Percentiles rank a stretch among this genome's conserved stretches.
Conservation (phyloP, 805 yeast species). For the Sugiyamaella boreocaroliniensis region DNA sequence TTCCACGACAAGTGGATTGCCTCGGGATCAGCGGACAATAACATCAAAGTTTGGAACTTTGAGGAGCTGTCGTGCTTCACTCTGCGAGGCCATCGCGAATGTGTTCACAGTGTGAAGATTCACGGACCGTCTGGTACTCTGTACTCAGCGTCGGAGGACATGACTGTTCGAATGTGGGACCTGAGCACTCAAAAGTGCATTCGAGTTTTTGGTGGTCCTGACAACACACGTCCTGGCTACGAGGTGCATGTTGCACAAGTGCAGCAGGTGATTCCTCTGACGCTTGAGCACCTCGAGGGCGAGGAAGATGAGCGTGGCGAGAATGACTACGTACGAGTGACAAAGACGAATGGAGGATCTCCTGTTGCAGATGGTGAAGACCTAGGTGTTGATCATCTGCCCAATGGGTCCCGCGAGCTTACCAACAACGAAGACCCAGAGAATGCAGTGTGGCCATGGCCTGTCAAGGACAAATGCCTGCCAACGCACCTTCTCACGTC, state of each 20-base stretch:
- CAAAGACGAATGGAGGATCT: not conserved
- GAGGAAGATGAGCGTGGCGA: slow-evolving; percentile 9
- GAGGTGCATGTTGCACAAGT: slow-evolving; percentile 77
- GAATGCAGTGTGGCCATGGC: slow-evolving; percentile 4
- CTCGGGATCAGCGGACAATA: slow-evolving; percentile 87
- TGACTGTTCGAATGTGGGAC: slow-evolving; percentile 94
- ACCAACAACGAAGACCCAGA: slow-evolving; percentile 18
- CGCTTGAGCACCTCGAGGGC: slow-evolving; percentile 57
- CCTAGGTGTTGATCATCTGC: not conserved
- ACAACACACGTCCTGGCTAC: slow-evolving; percentile 45
- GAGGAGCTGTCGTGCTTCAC: slow-evolving; percentile 89
- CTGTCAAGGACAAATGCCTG: slow-evolving; percentile 29
- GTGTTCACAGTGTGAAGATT: slow-evolving; percentile 86
- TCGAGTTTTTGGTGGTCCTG: slow-evolving; percentile 58
- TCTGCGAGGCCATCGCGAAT: slow-evolving; percentile 84
- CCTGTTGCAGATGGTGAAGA: not conserved
- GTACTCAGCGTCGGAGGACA: slow-evolving; percentile 85
- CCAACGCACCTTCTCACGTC: slow-evolving; percentile 85
- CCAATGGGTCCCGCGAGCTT: not conserved
- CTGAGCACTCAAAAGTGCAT: slow-evolving; percentile 71
- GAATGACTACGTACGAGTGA: slow-evolving; percentile 1
- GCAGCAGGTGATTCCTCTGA: slow-evolving; percentile 83
- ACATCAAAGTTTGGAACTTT: slow-evolving; percentile 95
- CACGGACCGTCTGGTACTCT: slow-evolving; percentile 73
- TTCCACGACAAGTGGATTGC: slow-evolving; percentile 76